Percentiles rank a stretch among this genome's conserved stretches.
phyloP scores from a whole-genome alignment of 345 rosid genomes.

The Acer campestre region DNA sequence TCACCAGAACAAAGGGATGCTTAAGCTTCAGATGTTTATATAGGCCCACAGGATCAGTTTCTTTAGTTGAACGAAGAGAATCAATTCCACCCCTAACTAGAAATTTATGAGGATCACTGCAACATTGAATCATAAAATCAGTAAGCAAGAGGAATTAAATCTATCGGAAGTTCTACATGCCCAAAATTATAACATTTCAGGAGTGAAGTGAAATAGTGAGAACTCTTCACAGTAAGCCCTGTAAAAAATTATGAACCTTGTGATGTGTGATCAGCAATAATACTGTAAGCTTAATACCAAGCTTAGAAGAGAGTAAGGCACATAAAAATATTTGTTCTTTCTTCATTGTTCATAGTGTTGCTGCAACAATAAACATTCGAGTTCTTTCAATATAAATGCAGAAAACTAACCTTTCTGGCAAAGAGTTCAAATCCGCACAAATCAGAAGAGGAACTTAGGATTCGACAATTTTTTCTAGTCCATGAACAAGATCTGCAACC shows the following conservation, averaged over 20 bases:
- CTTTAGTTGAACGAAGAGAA: background rate
- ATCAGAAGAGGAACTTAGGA: conserved; percentile 38
- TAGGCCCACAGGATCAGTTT: conserved; percentile 12
- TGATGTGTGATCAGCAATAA: background rate
- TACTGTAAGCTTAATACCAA: background rate
- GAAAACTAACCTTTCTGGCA: conserved; percentile 41
- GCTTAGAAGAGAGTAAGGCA: background rate
- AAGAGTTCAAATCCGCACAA: conserved; percentile 46
- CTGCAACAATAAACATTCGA: background rate
- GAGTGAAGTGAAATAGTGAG: too few relatives aligned
- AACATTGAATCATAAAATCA: background rate
- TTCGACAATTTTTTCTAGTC: conserved; percentile 37
- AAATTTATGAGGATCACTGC: conserved; percentile 19
- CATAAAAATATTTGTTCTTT: background rate
- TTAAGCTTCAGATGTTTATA: conserved; percentile 8
- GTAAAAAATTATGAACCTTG: too few relatives aligned
- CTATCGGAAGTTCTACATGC: too few relatives aligned
- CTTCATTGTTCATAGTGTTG: background rate
- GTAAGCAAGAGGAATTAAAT: background rate
- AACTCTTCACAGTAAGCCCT: too few relatives aligned
- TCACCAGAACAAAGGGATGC: conserved; percentile 17
- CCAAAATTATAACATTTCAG: too few relatives aligned
- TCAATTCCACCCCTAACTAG: conserved; percentile 4
- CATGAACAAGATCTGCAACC: conserved; percentile 37
- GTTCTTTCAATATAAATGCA: background rate